A percentile compares a stretch with the other conserved stretches of the same genome.
These are phyloP conservation scores for Thozetella sp. DNA, from an alignment of 495 filamentous ascomycete species.

Conservation along the genomic window DNA sequence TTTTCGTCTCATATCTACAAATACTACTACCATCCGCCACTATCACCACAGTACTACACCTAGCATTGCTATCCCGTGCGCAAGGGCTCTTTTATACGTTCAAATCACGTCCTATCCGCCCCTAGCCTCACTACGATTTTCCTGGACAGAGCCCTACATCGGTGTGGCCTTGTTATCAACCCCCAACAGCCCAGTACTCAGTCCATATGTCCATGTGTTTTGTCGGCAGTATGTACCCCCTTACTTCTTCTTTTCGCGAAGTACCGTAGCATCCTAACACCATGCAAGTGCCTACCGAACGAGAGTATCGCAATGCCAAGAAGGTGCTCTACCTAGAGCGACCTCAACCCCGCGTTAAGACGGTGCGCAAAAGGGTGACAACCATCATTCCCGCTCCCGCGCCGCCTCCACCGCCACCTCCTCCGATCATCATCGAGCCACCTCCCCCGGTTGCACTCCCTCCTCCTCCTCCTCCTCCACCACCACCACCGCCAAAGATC, in stretches of 20 bases:
- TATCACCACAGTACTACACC: no score
- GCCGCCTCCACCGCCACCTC: constrained; percentile 25
- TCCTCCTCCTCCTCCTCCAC: constrained; percentile 25
- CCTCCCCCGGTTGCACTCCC: constrained; percentile 17
- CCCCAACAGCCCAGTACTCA: background rate
- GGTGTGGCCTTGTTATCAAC: no score
- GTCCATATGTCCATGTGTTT: background rate
- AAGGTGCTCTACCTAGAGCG: constrained; percentile 49
- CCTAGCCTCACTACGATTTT: background rate
- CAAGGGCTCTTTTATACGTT: no score
- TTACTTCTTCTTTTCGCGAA: background rate
- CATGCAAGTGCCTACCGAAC: constrained; percentile 15
- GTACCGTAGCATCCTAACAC: constrained; percentile 1
- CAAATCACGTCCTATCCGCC: background rate
- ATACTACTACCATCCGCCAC: no score
- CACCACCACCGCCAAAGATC: constrained; percentile 15
- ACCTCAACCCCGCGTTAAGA: constrained; percentile 32
- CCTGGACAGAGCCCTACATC: background rate
- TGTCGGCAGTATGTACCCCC: background rate
- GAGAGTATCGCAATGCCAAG: constrained; percentile 23
- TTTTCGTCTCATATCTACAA: no score
- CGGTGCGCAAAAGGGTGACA: constrained; percentile 38
- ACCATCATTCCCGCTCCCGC: constrained; percentile 40
- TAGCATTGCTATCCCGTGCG: no score
- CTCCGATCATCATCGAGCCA: constrained; percentile 18